Percentiles rank a stretch among this genome's conserved stretches.
phyloP scores from a whole-genome alignment of 768 basidiomycete species.

The Kwoniella mangroviensis region DNA sequence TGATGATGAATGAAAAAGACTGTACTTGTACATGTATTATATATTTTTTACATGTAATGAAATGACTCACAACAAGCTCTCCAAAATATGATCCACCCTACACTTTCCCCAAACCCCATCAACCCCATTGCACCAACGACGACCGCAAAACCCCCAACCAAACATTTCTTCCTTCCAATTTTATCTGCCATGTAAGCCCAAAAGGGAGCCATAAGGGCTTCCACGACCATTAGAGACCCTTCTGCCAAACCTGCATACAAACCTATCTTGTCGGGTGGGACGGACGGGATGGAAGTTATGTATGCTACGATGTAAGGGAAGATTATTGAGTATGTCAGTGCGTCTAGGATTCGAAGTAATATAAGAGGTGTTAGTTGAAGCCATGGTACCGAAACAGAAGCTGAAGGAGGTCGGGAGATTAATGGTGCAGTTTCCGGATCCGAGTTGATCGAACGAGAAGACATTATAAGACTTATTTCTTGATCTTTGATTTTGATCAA shows the following conservation, averaged over 20 bases:
- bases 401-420: neutral
- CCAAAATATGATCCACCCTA: conserved; percentile 45
- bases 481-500: too few species aligned
- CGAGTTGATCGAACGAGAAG: neutral
- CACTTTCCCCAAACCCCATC: conserved; percentile 36
- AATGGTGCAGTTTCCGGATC: neutral
- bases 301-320: conserved; percentile 49
- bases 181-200: conserved; percentile 44
- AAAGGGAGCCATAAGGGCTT: conserved; percentile 32
- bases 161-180: conserved; percentile 34
- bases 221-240: conserved; percentile 40
- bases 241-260: conserved; percentile 33
- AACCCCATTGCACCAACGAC: conserved; percentile 17
- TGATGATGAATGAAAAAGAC: too few species aligned
- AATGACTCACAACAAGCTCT: conserved; percentile 44
- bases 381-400: conserved; percentile 23
- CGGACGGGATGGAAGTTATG: conserved; percentile 43
- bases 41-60: too few species aligned
- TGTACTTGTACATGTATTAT: too few species aligned
- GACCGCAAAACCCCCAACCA: conserved; percentile 35
- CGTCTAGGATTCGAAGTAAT: conserved; percentile 36
- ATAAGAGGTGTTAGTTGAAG: conserved; percentile 29
- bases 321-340: conserved; percentile 38
- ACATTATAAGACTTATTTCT: neutral
- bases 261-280: conserved; percentile 37